Conservation (phyloP, 768 basidiomycete genomes). For the Leccinum sublutescens region DNA sequence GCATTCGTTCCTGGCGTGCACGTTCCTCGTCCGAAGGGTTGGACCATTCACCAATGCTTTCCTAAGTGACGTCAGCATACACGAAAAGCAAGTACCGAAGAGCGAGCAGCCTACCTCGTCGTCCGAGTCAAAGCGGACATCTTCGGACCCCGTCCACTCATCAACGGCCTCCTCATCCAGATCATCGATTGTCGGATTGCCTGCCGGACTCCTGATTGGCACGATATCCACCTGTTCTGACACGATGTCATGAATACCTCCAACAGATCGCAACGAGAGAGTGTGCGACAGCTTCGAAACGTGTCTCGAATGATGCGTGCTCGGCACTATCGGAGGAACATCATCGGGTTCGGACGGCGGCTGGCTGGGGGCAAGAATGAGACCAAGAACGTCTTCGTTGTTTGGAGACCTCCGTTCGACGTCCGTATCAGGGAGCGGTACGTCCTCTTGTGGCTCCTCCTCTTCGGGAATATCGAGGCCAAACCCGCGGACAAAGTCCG, state of each 20-base stretch:
- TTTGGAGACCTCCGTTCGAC: conserved; percentile 40
- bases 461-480: conserved; percentile 79
- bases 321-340: conserved; percentile 47
- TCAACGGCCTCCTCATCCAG: conserved; percentile 43
- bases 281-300: conserved; percentile 66
- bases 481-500: conserved; percentile 79
- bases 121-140: conserved; percentile 56
- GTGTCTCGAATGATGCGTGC: conserved; percentile 64
- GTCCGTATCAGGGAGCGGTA: conserved; percentile 27
- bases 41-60: conserved; percentile 88
- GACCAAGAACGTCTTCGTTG: conserved; percentile 29
- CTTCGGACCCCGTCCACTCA: conserved; percentile 87
- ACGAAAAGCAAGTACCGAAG: neutral
- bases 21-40: conserved; percentile 90
- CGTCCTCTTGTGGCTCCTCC: conserved; percentile 59
- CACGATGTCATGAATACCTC: conserved; percentile 43
- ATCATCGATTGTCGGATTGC: conserved; percentile 35
- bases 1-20: conserved; percentile 63
- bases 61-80: conserved; percentile 21
- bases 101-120: conserved; percentile 54
- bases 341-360: conserved; percentile 39
- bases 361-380: conserved; percentile 20
- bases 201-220: conserved; percentile 32
- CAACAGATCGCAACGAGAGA: conserved; percentile 62
- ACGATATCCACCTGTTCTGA: conserved; percentile 28